Conservation (phyloP, 202 grass and related monocot genomes). For the Zizania palustris region DNA sequence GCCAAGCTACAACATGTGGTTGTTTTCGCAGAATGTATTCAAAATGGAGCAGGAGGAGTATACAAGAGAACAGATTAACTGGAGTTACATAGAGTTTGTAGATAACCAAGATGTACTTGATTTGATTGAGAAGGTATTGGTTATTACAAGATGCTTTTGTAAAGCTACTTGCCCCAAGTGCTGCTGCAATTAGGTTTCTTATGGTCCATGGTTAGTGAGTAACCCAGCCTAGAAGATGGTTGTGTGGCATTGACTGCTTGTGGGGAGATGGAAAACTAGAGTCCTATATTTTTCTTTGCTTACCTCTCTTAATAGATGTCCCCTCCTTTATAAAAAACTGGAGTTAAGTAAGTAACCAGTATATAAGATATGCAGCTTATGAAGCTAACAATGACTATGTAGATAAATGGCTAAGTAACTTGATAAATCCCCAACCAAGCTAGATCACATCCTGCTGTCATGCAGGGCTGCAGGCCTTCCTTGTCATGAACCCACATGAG, state of each 20-base stretch:
- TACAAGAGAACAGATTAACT: conserved; percentile 90
- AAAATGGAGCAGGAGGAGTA: conserved; percentile 99
- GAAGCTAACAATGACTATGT: not conserved
- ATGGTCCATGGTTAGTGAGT: not conserved
- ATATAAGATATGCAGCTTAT: not conserved
- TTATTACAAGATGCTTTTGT: conserved; percentile 9
- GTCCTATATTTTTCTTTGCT: not conserved
- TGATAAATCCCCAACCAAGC: not conserved
- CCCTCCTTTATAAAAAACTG: not conserved
- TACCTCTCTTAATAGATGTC: not conserved
- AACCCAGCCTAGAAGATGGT: not conserved
- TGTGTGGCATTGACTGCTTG: not conserved
- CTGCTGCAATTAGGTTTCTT: not conserved
- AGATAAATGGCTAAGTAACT: not conserved
- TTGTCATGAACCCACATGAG: not conserved
- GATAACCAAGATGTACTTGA: conserved; percentile 98
- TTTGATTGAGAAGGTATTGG: conserved; percentile 87
- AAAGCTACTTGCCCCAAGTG: conserved; percentile 2
- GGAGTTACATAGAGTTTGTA: conserved; percentile 99
- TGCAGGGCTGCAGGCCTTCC: too few species aligned
- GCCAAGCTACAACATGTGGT: conserved; percentile 30
- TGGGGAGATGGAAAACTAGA: not conserved
- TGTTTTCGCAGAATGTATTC: conserved; percentile 83
- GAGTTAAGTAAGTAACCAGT: not conserved
- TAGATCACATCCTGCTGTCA: not conserved